Conservation (phyloP, 225 moss, liverwort and hornwort species). For the Physcomitrium patens region DNA sequence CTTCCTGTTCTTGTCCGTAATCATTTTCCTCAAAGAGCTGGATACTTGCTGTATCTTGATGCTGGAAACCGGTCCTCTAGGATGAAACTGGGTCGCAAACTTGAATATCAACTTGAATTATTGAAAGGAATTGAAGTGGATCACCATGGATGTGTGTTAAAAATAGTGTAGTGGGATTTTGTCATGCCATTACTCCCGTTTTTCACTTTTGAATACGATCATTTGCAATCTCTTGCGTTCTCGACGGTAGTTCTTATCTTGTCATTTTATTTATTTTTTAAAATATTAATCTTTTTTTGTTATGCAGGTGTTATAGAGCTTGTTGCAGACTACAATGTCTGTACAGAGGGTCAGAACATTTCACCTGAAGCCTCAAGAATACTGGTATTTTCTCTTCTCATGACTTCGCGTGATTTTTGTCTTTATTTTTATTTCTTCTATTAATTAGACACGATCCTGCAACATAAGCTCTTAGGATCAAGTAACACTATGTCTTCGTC, state of each 20-base stretch:
- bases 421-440: no score
- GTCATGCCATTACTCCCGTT: no score
- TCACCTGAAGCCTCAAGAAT: conserved; percentile 92
- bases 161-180: no score
- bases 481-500: no score
- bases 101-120: not conserved
- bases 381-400: conserved; percentile 54
- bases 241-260: not conserved
- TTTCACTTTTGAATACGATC: no score
- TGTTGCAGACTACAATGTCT: conserved; percentile 85
- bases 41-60: not conserved
- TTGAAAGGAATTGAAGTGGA: not conserved
- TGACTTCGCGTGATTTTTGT: not conserved
- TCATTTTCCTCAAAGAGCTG: not conserved
- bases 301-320: conserved; percentile 83
- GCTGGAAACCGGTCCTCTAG: not conserved
- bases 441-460: no score
- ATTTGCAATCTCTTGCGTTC: no score
- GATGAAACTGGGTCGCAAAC: not conserved
- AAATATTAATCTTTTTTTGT: not conserved
- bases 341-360: conserved; percentile 69
- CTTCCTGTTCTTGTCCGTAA: not conserved
- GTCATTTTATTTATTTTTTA: no score
- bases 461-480: no score
- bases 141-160: no score